Percentiles rank a stretch among this genome's conserved stretches.
These are phyloP conservation scores for Tetrapisispora nanseiensis DNA, from an alignment of 805 yeast genomes.

Conservation along the genomic window DNA sequence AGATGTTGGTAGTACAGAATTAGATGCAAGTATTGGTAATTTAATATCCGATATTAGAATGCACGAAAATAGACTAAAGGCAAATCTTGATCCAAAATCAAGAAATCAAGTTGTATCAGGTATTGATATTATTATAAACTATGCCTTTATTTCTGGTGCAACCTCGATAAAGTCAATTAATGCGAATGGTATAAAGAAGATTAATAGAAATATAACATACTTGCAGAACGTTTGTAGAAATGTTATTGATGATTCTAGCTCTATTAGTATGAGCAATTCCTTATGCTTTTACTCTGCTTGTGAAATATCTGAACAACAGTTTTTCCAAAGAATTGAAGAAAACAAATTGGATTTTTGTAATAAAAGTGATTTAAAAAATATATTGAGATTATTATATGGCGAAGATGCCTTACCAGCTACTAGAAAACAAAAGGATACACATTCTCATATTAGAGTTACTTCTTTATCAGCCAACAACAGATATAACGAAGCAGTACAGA, in stretches of 20 bases:
- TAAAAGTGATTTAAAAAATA: slow-evolving; percentile 17
- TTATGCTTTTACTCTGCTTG: slow-evolving; percentile 18
- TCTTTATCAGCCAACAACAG: slow-evolving; percentile 22
- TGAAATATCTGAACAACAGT: slow-evolving; percentile 14
- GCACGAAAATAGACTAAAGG: slow-evolving; percentile 21
- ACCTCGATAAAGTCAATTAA: slow-evolving; percentile 19
- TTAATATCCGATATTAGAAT: slow-evolving; percentile 21
- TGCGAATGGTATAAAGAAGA: slow-evolving; percentile 24
- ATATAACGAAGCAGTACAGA: slow-evolving; percentile 20
- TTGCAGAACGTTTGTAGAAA: slow-evolving; percentile 24
- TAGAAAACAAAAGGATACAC: slow-evolving; percentile 8
- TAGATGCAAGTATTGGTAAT: slow-evolving; percentile 21
- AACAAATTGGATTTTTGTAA: slow-evolving; percentile 13
- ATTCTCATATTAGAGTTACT: slow-evolving; percentile 9
- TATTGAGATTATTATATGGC: slow-evolving; percentile 25
- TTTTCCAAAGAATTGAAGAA: slow-evolving; percentile 14
- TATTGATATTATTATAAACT: slow-evolving; percentile 16
- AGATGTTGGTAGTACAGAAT: slow-evolving; percentile 24
- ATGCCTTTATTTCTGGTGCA: slow-evolving; percentile 20
- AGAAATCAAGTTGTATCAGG: slow-evolving; percentile 20
- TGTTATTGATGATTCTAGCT: slow-evolving; percentile 11
- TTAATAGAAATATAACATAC: slow-evolving; percentile 24
- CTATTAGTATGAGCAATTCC: slow-evolving; percentile 18
- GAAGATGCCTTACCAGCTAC: slow-evolving; percentile 21
- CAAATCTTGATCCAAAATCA: slow-evolving; percentile 12